Evolutionary conservation across 1,284 basidiomycete species (phyloP), one percentile per base, ranked within the genome.

Genomic region (Stereum hirsutum): DNA sequence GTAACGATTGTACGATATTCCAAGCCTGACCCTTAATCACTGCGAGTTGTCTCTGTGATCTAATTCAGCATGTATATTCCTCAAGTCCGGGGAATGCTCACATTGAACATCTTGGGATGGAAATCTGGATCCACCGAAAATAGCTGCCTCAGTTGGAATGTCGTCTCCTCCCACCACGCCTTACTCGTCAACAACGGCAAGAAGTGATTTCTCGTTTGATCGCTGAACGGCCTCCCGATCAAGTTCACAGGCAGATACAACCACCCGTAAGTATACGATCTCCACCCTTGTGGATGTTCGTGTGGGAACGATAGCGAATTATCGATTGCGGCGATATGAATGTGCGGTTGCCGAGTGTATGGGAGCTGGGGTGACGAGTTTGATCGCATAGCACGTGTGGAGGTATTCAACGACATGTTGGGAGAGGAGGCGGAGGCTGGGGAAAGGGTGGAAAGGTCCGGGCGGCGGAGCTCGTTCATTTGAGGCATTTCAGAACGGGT

Each of bases 1-100:
- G 79, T 37, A 96, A 63, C 6, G 84, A 87, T 57, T 93, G 84
- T 1, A 94, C 75, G 26, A 95, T 81, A 52, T 92, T 93, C 74
- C 81, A 90, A 4, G 88, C 91, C 58, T 96, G 92, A 3, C 91
- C 92, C 60, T 93, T 92, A 50, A 95, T 80, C 6, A 95, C 86
- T 28, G 87, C 84, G 52, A 95, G 68, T 73, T 95, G 91, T 51
- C 84, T 70, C 79, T 89, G 52, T 12, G 24, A 46, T 35, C 27
- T 12, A 43, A 6, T 37, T 11, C 38, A 28, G 14, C 20, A 32
- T 11, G 8, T 10, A 23, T 14, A n/a, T 5, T 21, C 34, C 7
- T 17, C 28, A 40, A 26, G 5, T 6, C 26, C 33, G 8, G 17
- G 24, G 17, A n/a, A 26, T 14, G 60, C 72, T 55, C 54, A 83